These are phyloP conservation scores for Salvia hispanica DNA, from an alignment of 257 asterid species.

Conservation along the genomic window DNA sequence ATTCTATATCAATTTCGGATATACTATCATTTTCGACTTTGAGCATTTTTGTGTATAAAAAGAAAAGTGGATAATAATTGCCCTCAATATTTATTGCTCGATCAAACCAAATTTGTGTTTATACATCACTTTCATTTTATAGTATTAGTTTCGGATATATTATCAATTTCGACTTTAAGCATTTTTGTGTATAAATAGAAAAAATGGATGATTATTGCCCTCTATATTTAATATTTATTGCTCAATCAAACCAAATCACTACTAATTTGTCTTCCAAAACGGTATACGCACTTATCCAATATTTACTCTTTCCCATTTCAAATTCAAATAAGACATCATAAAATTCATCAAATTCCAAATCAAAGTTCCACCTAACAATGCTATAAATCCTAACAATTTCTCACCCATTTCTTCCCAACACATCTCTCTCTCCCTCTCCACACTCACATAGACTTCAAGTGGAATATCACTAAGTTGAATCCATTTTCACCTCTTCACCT, in stretches of 20 bases:
- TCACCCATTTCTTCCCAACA: conserved; percentile 17
- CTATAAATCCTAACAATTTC: conserved; percentile 29
- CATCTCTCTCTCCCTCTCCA: conserved; percentile 15
- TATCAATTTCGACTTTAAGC: too few relatives aligned
- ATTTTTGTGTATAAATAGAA: too few relatives aligned
- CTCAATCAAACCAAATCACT: conserved; percentile 3
- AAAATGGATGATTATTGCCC: too few relatives aligned
- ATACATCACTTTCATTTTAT: too few relatives aligned
- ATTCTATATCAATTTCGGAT: too few relatives aligned
- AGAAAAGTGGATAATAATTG: too few relatives aligned
- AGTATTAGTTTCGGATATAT: too few relatives aligned
- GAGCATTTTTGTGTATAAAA: too few relatives aligned
- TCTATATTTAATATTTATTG: too few relatives aligned
- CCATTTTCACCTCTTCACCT: background rate
- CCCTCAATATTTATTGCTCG: too few relatives aligned
- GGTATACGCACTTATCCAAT: background rate
- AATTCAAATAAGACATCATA: background rate
- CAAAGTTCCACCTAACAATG: background rate
- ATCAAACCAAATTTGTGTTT: too few relatives aligned
- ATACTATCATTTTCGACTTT: too few relatives aligned
- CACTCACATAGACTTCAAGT: background rate
- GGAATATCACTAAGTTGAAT: conserved; percentile 19
- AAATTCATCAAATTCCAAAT: conserved; percentile 1
- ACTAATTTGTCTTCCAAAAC: background rate
- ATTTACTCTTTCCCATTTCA: conserved; percentile 2